Evolutionary conservation across 805 yeast species (phyloP), one percentile per base, ranked within the genome.

Genomic region (Metschnikowia drakensbergensis): DNA sequence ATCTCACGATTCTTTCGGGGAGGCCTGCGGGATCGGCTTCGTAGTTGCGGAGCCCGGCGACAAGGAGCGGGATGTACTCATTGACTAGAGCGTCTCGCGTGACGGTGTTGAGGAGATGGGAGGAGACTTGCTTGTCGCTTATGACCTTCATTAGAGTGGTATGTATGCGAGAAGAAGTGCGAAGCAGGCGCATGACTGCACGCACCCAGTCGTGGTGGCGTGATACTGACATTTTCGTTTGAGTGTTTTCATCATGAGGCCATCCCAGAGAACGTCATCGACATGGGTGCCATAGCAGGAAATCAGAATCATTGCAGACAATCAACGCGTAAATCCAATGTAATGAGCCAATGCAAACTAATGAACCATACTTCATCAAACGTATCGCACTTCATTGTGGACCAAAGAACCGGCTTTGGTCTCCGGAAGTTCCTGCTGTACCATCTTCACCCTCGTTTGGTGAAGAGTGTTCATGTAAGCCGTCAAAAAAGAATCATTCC

Each of bases 1-100:
- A 59, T 55, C 38, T 72, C 5, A 79, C 82, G 4, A 75, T 78
- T 56, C 88, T 65, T 35, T 75, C 80, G 3, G 88, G 88, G 3
- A 53, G 58, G 17, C 80, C 75, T 22, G 75, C 45, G 3, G 77
- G 79, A 53, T 77, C 73, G 2, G 61, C 30, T 10, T 72, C 58
- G 57, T 74, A 81, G n/a, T 63, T 68, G 4, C 45, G 31, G 45
- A 82, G 65, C 0, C 80, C 76, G 0, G 49, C 17, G 2, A 67
- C 34, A 3, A 80, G 61, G 0, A 65, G 64, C 0, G 60, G 54
- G 47, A 77, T 81, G 53, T 67, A 76, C 2, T 48, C 46, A 6
- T 55, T 32, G 1, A 54, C 34, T 4, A 77, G 52, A 0, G 65
- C 62, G 0, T 55, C 52, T 3, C 43, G 48, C 6, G 56, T 45